Evolutionary conservation across 169 alveolate genomes (phyloP).

Genomic region (Ophryocystis elektroscirrha): DNA sequence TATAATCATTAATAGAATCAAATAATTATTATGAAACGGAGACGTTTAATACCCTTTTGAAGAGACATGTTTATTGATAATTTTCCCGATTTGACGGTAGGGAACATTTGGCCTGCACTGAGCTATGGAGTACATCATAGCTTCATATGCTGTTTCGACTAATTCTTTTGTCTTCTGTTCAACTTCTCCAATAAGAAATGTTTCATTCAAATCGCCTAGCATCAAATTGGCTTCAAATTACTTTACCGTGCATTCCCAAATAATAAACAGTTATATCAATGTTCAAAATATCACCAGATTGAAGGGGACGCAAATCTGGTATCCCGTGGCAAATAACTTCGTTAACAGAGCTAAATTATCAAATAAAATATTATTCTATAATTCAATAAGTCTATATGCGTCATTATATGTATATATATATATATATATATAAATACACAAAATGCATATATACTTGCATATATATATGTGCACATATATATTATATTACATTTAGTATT

Average conservation of each 20-base stretch:
- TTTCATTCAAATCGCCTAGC: conserved; percentile 85
- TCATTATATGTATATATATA: no score
- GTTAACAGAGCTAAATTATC: conserved; percentile 71
- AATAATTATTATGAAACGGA: neutral
- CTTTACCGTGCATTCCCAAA: conserved; percentile 80
- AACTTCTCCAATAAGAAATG: conserved; percentile 77
- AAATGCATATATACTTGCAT: neutral
- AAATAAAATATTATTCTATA: no score
- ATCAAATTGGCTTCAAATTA: no score
- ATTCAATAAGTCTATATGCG: no score
- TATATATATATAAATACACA: no score
- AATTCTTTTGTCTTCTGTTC: conserved; percentile 55
- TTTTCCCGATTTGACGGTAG: conserved; percentile 83
- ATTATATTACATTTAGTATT: no score
- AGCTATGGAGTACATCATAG: conserved; percentile 52
- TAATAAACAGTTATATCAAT: conserved; percentile 78
- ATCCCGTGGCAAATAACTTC: conserved; percentile 98
- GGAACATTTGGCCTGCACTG: conserved; percentile 84
- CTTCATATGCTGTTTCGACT: conserved; percentile 62
- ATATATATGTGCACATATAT: neutral
- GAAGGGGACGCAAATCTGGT: conserved; percentile 72
- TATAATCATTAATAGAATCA: neutral
- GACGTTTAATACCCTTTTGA: neutral
- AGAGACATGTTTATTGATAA: conserved; percentile 47
- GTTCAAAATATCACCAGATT: conserved; percentile 68